Evolutionary conservation across 2,329 filamentous ascomycete species (phyloP).

Genomic region (Geosmithia morbida): DNA sequence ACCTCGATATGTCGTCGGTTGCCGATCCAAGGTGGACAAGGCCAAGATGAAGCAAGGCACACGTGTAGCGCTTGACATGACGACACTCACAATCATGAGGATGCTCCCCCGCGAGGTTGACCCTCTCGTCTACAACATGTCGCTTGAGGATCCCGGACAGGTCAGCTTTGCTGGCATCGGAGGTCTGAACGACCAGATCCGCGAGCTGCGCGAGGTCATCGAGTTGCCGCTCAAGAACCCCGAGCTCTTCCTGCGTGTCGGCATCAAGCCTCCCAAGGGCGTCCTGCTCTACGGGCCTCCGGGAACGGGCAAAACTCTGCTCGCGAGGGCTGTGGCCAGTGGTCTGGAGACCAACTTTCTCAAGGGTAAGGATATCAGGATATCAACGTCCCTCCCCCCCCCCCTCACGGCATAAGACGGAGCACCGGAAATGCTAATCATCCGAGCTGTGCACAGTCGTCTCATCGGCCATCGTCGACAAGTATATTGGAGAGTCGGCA

Average conservation of each 20-base stretch:
- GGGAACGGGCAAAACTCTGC: conserved; percentile 89
- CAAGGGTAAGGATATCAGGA: conserved; percentile 70
- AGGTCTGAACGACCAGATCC: conserved; percentile 94
- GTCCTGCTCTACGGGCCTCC: conserved; percentile 92
- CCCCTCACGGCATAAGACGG: no score
- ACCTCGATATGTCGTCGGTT: conserved; percentile 94
- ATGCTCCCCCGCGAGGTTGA: conserved; percentile 98
- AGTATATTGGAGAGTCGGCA: conserved; percentile 97
- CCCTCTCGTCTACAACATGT: conserved; percentile 99
- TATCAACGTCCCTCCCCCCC: no score
- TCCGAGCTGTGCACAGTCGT: conserved; percentile 49
- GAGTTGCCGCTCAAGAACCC: conserved; percentile 97
- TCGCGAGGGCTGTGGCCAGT: conserved; percentile 89
- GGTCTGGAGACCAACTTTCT: conserved; percentile 96
- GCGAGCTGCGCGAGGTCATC: conserved; percentile 93
- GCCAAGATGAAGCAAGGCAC: conserved; percentile 95
- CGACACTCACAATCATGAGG: conserved; percentile 98
- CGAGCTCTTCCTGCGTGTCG: conserved; percentile 88
- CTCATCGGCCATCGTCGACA: conserved; percentile 97
- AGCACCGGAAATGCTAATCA: background rate
- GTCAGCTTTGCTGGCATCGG: conserved; percentile 97
- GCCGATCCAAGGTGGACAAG: conserved; percentile 97
- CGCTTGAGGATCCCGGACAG: conserved; percentile 90
- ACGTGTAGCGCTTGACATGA: conserved; percentile 96
- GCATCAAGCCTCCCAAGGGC: conserved; percentile 97